phyloP scores from a whole-genome alignment of 257 asterid species.

The Catharanthus roseus region DNA sequence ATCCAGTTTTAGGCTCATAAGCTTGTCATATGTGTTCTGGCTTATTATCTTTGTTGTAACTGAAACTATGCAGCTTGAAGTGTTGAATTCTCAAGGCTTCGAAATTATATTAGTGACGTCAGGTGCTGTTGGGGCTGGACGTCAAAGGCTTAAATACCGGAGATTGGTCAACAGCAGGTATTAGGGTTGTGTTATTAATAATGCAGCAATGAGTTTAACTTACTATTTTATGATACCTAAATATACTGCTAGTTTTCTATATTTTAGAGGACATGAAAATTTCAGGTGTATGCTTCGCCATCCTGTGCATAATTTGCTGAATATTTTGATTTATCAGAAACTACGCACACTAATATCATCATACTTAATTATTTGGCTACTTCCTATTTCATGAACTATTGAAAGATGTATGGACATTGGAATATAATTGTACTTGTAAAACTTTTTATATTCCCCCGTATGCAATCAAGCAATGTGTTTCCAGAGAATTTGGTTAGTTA shows the following conservation, averaged over 20 bases:
- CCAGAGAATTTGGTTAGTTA: neutral
- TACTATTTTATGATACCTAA: neutral
- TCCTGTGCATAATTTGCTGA: neutral
- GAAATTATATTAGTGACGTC: conserved; percentile 60
- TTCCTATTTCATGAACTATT: neutral
- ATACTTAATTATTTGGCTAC: neutral
- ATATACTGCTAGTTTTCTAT: neutral
- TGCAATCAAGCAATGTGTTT: neutral
- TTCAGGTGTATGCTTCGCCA: neutral
- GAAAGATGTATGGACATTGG: neutral
- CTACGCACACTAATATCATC: neutral
- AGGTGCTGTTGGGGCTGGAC: conserved; percentile 75
- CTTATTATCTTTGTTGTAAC: neutral
- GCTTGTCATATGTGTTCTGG: neutral
- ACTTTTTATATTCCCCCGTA: neutral
- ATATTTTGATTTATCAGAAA: neutral
- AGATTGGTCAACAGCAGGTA: conserved; percentile 60
- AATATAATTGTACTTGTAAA: neutral
- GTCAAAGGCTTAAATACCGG: conserved; percentile 56
- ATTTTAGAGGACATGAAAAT: neutral
- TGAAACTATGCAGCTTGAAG: conserved; percentile 44
- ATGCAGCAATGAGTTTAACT: neutral
- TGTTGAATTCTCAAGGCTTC: conserved; percentile 46
- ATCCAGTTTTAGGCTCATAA: neutral
- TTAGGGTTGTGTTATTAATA: neutral